Evolutionary conservation across 164 flowering plant species (phyloP), one percentile per base, ranked within the genome.

Genomic region (Echeveria elegans): DNA sequence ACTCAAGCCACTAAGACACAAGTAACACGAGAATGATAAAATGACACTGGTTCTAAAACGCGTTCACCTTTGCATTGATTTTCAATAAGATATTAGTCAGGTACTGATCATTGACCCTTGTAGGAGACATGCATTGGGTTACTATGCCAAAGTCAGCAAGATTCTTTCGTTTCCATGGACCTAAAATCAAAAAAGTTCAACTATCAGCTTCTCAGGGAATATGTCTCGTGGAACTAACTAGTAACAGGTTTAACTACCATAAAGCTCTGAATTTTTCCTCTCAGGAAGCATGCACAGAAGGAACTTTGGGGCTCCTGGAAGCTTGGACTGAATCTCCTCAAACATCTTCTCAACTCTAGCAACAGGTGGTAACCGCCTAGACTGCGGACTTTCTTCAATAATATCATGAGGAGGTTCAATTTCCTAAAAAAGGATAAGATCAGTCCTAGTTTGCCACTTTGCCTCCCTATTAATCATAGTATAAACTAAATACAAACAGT

Each of bases 81-180:
- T 82, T 91, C 74, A 79, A 45, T 1, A 91, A 86, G 21, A 86
- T 79, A 73, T 94, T 94, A 0, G 96, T 88, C 0, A 95, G 76
- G 59, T 85, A 87, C 64, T 85, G 88, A 63, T 85, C 92, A 70
- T 87, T 85, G 61, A 83, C 79, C 60, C 79, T 83, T 0, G 58
- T 66, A 1, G 97, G 97, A 24, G 96, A 88, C 56, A 95, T 82
- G 73, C 99, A 95, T 65, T 95, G 99, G 10, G 97, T 95, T 1
- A 84, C 83, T 53, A 92, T 78, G 9, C 97, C 99, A 75, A 75
- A 72, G 0, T 95, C 97, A 43, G 89, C 71, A n/a, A 87, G 85
- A 75, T 75, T 76, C 72, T 79, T 87, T 28, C 71, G 68, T 72
- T 87, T 87, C 92, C 92, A 87, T 0, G 94, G 82, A 28, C 89